Percentiles rank a stretch among this genome's conserved stretches.
phyloP scores from a whole-genome alignment of 495 filamentous ascomycete species.

The Penicillium arizonense region DNA sequence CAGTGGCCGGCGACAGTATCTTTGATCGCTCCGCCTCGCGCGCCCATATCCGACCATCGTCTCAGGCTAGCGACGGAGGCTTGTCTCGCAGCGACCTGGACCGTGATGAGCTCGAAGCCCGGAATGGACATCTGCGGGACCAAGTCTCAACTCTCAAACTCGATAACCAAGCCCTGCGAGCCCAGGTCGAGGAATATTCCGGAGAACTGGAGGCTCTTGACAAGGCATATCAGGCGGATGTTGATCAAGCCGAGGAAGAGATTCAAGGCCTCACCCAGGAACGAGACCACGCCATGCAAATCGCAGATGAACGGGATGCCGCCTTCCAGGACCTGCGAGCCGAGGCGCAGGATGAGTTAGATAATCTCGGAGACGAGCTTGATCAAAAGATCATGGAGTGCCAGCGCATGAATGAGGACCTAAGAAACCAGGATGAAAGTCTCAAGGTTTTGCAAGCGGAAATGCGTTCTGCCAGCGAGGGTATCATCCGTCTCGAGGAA shows the following conservation, averaged over 20 bases:
- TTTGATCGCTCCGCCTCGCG: conserved; percentile 91
- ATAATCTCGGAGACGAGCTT: conserved; percentile 74
- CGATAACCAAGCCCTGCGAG: conserved; percentile 75
- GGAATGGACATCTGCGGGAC: conserved; percentile 80
- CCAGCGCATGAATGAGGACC: conserved; percentile 63
- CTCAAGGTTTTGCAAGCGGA: conserved; percentile 83
- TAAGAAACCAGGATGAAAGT: conserved; percentile 60
- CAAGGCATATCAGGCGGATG: conserved; percentile 68
- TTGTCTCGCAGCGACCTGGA: conserved; percentile 76
- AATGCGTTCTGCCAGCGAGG: conserved; percentile 86
- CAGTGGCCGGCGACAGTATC: conserved; percentile 82
- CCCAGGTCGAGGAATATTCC: conserved; percentile 66
- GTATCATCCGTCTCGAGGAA: conserved; percentile 81
- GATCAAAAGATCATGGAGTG: conserved; percentile 72
- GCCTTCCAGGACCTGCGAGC: conserved; percentile 76
- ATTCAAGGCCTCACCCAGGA: conserved; percentile 79
- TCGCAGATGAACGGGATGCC: conserved; percentile 74
- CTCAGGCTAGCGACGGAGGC: conserved; percentile 65
- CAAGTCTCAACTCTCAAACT: conserved; percentile 80
- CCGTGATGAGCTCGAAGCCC: conserved; percentile 81
- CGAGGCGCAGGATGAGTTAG: conserved; percentile 81
- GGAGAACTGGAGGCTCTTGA: conserved; percentile 65
- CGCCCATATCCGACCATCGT: conserved; percentile 69
- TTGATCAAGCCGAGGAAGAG: conserved; percentile 75
- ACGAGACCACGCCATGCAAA: conserved; percentile 78